These are phyloP conservation scores for barley (Hordeum vulgare) DNA, from an alignment of 176 grass and related monocot genomes.

Conservation along the genomic window DNA sequence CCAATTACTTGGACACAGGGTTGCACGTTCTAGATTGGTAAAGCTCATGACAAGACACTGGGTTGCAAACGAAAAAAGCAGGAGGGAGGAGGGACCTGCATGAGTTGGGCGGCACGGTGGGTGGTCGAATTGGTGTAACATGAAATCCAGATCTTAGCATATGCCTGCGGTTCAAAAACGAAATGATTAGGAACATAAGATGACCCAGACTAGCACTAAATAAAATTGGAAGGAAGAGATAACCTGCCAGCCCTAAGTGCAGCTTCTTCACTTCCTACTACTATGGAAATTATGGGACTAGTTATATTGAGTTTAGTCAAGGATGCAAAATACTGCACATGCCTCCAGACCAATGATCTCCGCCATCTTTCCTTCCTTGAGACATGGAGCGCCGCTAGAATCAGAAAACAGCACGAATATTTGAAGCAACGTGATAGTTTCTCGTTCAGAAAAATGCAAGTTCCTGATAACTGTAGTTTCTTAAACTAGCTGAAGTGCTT, in stretches of 20 bases:
- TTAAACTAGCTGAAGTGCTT: background rate
- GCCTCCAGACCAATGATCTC: slow-evolving; percentile 62
- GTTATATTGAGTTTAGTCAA: slow-evolving; percentile 54
- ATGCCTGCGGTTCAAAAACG: slow-evolving; percentile 41
- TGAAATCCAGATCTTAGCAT: slow-evolving; percentile 92
- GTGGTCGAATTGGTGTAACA: slow-evolving; percentile 83
- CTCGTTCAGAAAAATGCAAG: background rate
- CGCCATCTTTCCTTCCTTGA: slow-evolving; percentile 80
- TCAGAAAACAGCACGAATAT: background rate
- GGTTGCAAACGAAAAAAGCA: background rate
- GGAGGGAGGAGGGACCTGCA: slow-evolving; percentile 43
- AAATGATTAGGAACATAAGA: slow-evolving; percentile 6
- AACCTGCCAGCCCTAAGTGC: slow-evolving; percentile 87
- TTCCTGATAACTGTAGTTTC: background rate
- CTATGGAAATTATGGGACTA: slow-evolving; percentile 91
- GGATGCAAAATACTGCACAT: slow-evolving; percentile 69
- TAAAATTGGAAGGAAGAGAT: background rate
- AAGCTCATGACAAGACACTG: background rate
- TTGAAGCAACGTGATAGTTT: background rate
- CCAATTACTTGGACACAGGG: background rate
- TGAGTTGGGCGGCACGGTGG: slow-evolving; percentile 81
- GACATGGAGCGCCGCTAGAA: slow-evolving; percentile 72
- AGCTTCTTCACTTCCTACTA: slow-evolving; percentile 74
- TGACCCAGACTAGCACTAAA: background rate
- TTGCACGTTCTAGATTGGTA: background rate